These are phyloP conservation scores for Senna tora DNA, from an alignment of 306 rosid species.

Conservation along the genomic window DNA sequence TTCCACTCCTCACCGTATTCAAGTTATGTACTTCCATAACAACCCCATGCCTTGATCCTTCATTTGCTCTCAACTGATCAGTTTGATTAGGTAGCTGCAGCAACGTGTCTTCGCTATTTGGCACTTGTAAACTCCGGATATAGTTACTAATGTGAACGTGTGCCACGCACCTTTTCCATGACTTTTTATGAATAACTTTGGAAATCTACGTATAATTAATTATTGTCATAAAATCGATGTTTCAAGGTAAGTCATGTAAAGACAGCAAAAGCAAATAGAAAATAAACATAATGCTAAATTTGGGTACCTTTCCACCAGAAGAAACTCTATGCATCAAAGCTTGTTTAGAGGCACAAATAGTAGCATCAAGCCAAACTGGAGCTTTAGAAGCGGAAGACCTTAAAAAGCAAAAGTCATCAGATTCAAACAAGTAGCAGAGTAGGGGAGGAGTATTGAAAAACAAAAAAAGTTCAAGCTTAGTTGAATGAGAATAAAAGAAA, in stretches of 20 bases:
- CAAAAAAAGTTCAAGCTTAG: slow-evolving; percentile 18
- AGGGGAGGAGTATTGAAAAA: not conserved
- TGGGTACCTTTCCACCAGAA: slow-evolving; percentile 40
- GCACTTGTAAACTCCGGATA: slow-evolving; percentile 47
- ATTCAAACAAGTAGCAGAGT: slow-evolving; percentile 1
- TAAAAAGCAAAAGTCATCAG: slow-evolving; percentile 28
- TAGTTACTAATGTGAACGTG: slow-evolving; percentile 69
- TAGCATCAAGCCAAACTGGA: slow-evolving; percentile 40
- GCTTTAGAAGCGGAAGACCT: slow-evolving; percentile 40
- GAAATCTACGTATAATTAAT: slow-evolving; percentile 44
- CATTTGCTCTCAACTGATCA: slow-evolving; percentile 39
- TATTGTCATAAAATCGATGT: not conserved
- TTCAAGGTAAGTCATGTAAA: slow-evolving; percentile 5
- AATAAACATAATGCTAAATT: slow-evolving; percentile 2
- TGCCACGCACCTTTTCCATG: slow-evolving; percentile 65
- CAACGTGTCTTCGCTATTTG: slow-evolving; percentile 34
- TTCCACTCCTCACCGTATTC: slow-evolving; percentile 37
- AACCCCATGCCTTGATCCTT: slow-evolving; percentile 48
- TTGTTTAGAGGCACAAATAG: slow-evolving; percentile 41
- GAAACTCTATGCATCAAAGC: slow-evolving; percentile 35
- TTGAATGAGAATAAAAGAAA: slow-evolving; percentile 30
- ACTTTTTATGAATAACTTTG: slow-evolving; percentile 30
- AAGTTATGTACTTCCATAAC: slow-evolving; percentile 33
- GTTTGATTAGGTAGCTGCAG: slow-evolving; percentile 32
- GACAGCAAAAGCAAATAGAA: not conserved